These are phyloP conservation scores for Planoprotostelium fungivorum DNA, from an alignment of 78 protist genomes.

Conservation along the genomic window DNA sequence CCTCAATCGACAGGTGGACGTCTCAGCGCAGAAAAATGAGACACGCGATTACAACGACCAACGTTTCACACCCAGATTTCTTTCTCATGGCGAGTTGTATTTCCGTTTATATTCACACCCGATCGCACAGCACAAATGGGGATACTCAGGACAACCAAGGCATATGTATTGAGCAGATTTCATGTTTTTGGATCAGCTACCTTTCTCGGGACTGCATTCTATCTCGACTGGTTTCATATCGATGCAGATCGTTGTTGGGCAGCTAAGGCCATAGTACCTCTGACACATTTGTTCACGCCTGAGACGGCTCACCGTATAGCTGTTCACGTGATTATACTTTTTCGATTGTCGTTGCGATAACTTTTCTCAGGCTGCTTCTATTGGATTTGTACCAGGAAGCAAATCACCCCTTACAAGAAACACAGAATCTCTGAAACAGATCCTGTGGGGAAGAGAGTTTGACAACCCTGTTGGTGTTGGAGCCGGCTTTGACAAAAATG, in stretches of 20 bases:
- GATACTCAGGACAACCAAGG: background rate
- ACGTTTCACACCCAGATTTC: too few relatives aligned
- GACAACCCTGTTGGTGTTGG: slow-evolving; percentile 22
- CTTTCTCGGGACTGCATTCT: background rate
- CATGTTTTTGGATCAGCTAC: background rate
- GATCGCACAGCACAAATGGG: too few relatives aligned
- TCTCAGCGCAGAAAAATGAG: too few relatives aligned
- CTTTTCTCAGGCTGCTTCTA: background rate
- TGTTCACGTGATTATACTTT: background rate
- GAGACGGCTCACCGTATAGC: background rate
- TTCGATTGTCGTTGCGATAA: background rate
- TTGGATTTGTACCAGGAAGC: background rate
- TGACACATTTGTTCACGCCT: background rate
- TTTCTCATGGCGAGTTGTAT: too few relatives aligned
- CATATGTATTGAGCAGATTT: background rate
- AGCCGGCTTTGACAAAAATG: slow-evolving; percentile 81
- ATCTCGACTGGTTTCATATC: background rate
- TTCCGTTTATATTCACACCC: too few relatives aligned
- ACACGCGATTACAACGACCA: too few relatives aligned
- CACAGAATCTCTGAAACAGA: background rate
- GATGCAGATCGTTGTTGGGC: background rate
- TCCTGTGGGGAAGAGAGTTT: background rate
- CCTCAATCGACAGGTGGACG: too few relatives aligned
- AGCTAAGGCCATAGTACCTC: background rate
- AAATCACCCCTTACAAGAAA: background rate